Evolutionary conservation across 345 rosid species (phyloP).

Genomic region (Anastatica hierochuntica): DNA sequence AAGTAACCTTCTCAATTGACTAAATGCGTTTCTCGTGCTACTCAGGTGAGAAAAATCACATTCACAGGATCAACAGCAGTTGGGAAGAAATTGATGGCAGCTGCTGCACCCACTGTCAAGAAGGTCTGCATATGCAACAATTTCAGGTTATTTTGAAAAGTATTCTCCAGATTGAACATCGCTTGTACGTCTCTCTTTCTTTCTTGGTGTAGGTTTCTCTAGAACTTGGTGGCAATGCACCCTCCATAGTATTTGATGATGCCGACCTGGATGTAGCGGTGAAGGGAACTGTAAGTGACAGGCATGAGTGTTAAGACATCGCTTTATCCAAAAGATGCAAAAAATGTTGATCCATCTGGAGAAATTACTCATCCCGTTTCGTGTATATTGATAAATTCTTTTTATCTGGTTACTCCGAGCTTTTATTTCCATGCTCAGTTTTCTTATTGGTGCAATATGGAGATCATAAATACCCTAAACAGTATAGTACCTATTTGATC

Average conservation of each 20-base stretch:
- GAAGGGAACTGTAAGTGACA: constrained; percentile 78
- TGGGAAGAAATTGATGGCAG: constrained; percentile 96
- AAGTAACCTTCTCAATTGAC: constrained; percentile 7
- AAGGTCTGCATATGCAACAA: constrained; percentile 38
- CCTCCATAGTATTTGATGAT: constrained; percentile 92
- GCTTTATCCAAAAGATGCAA: background rate
- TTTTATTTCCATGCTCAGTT: too few species aligned
- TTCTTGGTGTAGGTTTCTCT: constrained; percentile 51
- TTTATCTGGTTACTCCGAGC: constrained; percentile 1
- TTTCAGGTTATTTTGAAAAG: background rate
- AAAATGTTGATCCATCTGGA: constrained; percentile 8
- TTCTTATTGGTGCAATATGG: background rate
- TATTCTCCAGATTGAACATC: background rate
- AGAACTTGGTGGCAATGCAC: constrained; percentile 98
- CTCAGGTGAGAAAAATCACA: constrained; percentile 84
- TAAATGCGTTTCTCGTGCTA: constrained; percentile 16
- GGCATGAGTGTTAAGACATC: background rate
- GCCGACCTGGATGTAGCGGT: constrained; percentile 91
- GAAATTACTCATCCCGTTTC: background rate
- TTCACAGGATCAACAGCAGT: constrained; percentile 97
- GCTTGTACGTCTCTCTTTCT: constrained; percentile 10
- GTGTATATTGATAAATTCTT: background rate
- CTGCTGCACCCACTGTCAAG: constrained; percentile 89
- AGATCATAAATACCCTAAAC: background rate
- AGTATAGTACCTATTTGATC: constrained; percentile 6